phyloP scores from a whole-genome alignment of 495 filamentous ascomycete genomes.

The Penicillium daleae region DNA sequence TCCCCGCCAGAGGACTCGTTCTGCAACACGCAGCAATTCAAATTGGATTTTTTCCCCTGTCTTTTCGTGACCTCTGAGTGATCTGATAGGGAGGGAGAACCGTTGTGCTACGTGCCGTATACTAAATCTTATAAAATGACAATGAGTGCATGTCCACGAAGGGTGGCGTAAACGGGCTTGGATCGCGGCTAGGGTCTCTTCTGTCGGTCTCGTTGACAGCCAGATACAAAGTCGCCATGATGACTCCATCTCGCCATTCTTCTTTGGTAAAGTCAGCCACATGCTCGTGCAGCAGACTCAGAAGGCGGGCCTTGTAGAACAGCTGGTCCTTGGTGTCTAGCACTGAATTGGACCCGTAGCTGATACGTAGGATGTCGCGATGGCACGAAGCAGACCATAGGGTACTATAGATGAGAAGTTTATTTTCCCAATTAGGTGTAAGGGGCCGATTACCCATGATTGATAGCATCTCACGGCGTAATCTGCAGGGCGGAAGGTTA shows the following conservation, averaged over 20 bases:
- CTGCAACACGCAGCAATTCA: conserved; percentile 67
- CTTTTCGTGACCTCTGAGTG: conserved; percentile 50
- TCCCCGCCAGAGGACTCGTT: conserved; percentile 38
- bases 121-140: conserved; percentile 3
- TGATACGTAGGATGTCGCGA: conserved; percentile 6
- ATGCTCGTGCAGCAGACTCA: conserved; percentile 6
- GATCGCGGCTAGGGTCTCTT: conserved; percentile 2
- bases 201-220: conserved; percentile 7
- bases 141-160: conserved; percentile 2
- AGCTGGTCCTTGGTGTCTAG: not conserved
- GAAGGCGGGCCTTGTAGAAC: conserved; percentile 3
- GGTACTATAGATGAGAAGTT: not conserved
- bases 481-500: not conserved
- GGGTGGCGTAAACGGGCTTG: not conserved
- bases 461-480: conserved; percentile 4
- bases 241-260: conserved; percentile 8
- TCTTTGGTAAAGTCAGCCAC: conserved; percentile 5
- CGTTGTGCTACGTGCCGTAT: not conserved
- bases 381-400: not conserved
- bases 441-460: no score
- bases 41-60: conserved; percentile 67
- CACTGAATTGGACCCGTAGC: not conserved
- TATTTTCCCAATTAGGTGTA: not conserved
- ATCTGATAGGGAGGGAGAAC: not conserved
- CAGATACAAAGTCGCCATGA: conserved; percentile 7